Evolutionary conservation across 305 asterid species (phyloP).

Genomic region (Solanum hybrid): DNA sequence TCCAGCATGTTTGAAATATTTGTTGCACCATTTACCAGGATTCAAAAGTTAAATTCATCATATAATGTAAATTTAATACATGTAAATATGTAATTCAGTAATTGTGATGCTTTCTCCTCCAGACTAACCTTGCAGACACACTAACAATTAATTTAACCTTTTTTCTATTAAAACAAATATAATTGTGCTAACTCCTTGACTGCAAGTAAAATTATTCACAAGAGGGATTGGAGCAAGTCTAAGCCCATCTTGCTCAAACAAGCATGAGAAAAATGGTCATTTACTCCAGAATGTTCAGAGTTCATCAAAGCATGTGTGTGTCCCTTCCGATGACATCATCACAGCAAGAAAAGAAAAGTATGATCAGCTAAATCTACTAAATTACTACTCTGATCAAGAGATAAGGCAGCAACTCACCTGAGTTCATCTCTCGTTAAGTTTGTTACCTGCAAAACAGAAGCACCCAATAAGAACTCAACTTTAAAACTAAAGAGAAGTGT

Average conservation of each 20-base stretch:
- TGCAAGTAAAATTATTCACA: background rate
- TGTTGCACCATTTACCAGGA: background rate
- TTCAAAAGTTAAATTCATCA: background rate
- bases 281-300: background rate
- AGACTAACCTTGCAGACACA: no score
- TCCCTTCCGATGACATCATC: background rate
- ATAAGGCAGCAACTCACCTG: constrained; percentile 40
- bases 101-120: background rate
- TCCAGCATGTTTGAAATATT: background rate
- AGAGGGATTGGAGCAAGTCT: background rate
- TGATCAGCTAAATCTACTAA: background rate
- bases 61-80: background rate
- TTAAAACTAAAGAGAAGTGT: background rate
- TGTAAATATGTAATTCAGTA: background rate
- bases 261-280: background rate
- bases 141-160: no score
- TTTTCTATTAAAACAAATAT: background rate
- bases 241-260: background rate
- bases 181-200: background rate
- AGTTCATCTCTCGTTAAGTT: constrained; percentile 44
- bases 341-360: background rate
- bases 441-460: constrained; percentile 37
- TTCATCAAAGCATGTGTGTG: background rate
- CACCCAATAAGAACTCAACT: constrained; percentile 19
- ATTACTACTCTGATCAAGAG: background rate